Base-by-base conservation (phyloP, 768 basidiomycete genomes). In the Lactarius trivialis region DNA sequence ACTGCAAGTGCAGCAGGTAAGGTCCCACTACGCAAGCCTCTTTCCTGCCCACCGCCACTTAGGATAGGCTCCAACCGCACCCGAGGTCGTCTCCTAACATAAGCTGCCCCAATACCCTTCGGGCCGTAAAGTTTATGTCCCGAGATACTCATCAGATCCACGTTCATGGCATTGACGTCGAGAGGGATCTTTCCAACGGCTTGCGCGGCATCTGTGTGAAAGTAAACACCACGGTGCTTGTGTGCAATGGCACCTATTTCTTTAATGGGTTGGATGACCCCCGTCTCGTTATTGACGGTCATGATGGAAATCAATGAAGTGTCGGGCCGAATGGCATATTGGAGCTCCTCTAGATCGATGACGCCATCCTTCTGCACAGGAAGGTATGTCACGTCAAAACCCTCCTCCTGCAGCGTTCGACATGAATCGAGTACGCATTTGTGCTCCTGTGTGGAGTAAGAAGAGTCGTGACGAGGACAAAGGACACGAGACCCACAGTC, bases 361-460 rank as follows among this genome's bases (percentile, higher is more conserved):
- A 97, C 70, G 15, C 97, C 97, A 71, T 93, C 92, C 28, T 79
- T 73, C 69, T 91, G 82, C 26, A 98, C 97, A 2, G 96, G 94
- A n/a, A 99, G 81, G 75, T 98, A 99, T 14, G 97, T 98, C 60
- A 98, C 80, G 56, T 98, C 96, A 74, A 98, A 98, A 4, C 96
- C 97, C 76, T 98, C 94, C 73, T 98, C 95, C 21, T 89, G 83
- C 7, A 99, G 83, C 72, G 91, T 93, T 70, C 97, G 84, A 77
- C 94, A 98, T 4, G 96, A 98, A 74, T 99, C 97, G 53, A 98
- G 82, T 0, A 99, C 97, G 72, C 97, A 99, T 80, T 99, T 99
- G 76, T 99, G 97, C 74, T 99, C 97, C 89, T 94, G 68, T 37
- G n/a, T 12, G 7, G 21, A 41, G 26, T 34, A 58, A 21, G 30